These are phyloP conservation scores for Nakazawaea sp. DNA, from an alignment of 805 yeast species.

Conservation along the genomic window DNA sequence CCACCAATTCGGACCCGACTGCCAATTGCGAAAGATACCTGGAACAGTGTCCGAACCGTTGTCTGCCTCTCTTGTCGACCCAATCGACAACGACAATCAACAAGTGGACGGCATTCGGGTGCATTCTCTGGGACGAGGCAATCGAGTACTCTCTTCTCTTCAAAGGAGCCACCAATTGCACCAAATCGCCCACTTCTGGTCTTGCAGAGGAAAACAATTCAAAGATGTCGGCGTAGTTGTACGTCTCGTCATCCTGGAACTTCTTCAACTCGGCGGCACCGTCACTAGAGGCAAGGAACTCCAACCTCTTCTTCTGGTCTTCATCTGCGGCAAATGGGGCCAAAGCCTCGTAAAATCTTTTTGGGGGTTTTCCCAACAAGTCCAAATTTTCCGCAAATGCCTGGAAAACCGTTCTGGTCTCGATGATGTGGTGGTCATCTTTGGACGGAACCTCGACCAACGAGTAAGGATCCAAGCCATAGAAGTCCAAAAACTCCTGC, in stretches of 20 bases:
- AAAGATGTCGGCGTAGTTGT: slow-evolving; percentile 75
- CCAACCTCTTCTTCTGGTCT: slow-evolving; percentile 54
- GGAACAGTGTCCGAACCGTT: slow-evolving; percentile 91
- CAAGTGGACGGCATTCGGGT: slow-evolving; percentile 85
- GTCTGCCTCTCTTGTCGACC: slow-evolving; percentile 80
- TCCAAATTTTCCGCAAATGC: slow-evolving; percentile 76
- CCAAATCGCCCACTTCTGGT: slow-evolving; percentile 66
- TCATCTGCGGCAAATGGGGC: slow-evolving; percentile 68
- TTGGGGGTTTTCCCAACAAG: slow-evolving; percentile 91
- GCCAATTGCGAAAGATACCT: slow-evolving; percentile 75
- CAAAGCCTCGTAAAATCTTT: slow-evolving; percentile 83
- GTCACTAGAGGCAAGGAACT: slow-evolving; percentile 60
- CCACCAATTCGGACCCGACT: slow-evolving; percentile 82
- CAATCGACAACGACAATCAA: slow-evolving; percentile 95
- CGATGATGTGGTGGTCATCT: slow-evolving; percentile 50
- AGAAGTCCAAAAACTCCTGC: slow-evolving; percentile 58
- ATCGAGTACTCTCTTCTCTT: slow-evolving; percentile 97
- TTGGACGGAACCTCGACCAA: slow-evolving; percentile 66
- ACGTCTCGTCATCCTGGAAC: slow-evolving; percentile 78
- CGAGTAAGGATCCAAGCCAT: slow-evolving; percentile 65
- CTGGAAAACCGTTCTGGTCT: slow-evolving; percentile 79
- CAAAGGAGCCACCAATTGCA: slow-evolving; percentile 71
- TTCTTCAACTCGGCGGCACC: slow-evolving; percentile 83
- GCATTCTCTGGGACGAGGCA: slow-evolving; percentile 91
- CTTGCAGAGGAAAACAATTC: slow-evolving; percentile 75